Evolutionary conservation across 106 monocot species (phyloP).

Genomic region (Dendrobium catenatum): DNA sequence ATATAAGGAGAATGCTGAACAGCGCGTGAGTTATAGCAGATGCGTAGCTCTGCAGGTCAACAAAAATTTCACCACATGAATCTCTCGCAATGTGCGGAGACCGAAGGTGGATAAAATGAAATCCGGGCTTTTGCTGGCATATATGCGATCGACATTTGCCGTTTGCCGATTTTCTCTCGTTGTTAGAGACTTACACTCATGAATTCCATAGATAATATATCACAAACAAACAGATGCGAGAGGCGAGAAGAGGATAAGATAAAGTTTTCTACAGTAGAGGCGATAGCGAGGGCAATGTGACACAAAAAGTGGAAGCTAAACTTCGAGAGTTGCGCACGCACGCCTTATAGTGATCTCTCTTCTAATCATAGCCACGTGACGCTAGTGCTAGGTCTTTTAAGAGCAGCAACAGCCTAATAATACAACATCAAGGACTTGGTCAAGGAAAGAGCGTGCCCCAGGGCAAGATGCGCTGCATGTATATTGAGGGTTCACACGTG

Average conservation of each 20-base stretch:
- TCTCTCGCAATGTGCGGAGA: constrained; percentile 77
- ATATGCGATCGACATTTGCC: constrained; percentile 67
- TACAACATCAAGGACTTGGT: constrained; percentile 80
- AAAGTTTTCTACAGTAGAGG: no score
- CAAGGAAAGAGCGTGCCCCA: constrained; percentile 42
- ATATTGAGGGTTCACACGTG: no score
- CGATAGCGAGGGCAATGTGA: neutral
- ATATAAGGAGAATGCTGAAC: no score
- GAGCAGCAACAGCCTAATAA: constrained; percentile 47
- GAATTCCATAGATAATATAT: no score
- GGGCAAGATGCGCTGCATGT: no score
- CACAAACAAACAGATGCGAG: no score
- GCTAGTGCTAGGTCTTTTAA: constrained; percentile 42
- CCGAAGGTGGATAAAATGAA: no score
- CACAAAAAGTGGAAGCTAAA: neutral
- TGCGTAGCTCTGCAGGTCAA: constrained; percentile 69
- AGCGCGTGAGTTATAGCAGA: no score
- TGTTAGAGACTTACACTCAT: no score
- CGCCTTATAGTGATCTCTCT: neutral
- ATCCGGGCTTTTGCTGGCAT: constrained; percentile 53
- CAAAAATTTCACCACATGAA: constrained; percentile 91
- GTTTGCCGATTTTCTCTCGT: no score
- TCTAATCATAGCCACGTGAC: constrained; percentile 17
- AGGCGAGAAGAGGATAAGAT: neutral
- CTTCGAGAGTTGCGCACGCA: neutral